phyloP scores from a whole-genome alignment of 2,329 filamentous ascomycete genomes.

The Ophiostoma sp. region DNA sequence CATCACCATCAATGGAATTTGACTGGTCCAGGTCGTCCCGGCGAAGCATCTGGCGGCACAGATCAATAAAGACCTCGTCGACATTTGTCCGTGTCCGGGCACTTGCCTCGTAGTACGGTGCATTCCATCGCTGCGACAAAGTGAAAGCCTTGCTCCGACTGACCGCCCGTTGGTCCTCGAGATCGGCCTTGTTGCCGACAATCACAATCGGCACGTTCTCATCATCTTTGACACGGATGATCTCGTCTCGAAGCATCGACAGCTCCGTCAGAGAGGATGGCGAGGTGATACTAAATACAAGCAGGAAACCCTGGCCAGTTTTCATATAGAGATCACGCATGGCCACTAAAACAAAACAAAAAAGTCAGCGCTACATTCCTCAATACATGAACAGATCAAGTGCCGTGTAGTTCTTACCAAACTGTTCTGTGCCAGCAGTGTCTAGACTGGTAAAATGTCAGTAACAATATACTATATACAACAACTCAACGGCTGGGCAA shows the following conservation, averaged over 20 bases:
- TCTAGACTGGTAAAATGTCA: constrained; percentile 55
- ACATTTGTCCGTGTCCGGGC: constrained; percentile 80
- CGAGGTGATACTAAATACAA: constrained; percentile 89
- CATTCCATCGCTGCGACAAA: constrained; percentile 80
- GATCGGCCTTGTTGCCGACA: constrained; percentile 85
- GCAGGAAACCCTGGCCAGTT: constrained; percentile 81
- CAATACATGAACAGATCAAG: not conserved
- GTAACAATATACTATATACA: constrained; percentile 23
- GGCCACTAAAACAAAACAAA: constrained; percentile 40
- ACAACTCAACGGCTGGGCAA: not conserved
- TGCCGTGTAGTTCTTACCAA: constrained; percentile 56
- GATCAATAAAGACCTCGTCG: constrained; percentile 80
- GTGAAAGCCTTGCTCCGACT: constrained; percentile 73
- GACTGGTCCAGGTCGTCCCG: constrained; percentile 52
- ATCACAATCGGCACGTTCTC: constrained; percentile 81
- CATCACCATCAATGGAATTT: constrained; percentile 38
- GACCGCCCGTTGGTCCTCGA: constrained; percentile 78
- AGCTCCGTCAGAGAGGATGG: constrained; percentile 77
- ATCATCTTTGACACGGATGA: constrained; percentile 85
- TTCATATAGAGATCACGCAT: constrained; percentile 88
- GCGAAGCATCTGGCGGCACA: constrained; percentile 76
- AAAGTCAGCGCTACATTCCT: too few species aligned
- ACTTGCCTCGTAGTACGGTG: constrained; percentile 86
- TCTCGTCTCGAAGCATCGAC: constrained; percentile 75
- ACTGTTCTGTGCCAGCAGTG: constrained; percentile 87